These are phyloP conservation scores for Blastobotrys muscicola DNA, from an alignment of 805 yeast species.

Conservation along the genomic window DNA sequence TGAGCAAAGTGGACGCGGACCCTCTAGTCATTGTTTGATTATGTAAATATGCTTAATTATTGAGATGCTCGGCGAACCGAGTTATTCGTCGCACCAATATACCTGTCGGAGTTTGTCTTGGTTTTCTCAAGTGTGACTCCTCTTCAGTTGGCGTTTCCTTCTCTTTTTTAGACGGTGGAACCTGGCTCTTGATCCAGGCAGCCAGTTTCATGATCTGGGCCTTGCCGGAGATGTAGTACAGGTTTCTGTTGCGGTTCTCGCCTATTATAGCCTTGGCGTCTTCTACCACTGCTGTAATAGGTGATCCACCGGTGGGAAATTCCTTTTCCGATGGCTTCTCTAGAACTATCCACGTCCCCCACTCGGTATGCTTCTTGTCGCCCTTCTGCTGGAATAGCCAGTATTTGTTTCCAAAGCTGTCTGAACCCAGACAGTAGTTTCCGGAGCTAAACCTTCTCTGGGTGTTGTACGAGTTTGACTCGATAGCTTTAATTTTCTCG, in stretches of 20 bases:
- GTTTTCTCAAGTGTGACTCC: no score
- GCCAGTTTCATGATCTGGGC: constrained; percentile 18
- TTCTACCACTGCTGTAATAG: not conserved
- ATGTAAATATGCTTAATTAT: no score
- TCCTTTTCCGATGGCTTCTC: not conserved
- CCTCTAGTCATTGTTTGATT: constrained; percentile 38
- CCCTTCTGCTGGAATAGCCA: constrained; percentile 30
- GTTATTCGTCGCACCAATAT: no score
- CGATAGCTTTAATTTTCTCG: constrained; percentile 19
- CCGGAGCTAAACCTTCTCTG: constrained; percentile 24
- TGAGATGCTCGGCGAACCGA: no score
- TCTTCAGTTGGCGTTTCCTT: not conserved
- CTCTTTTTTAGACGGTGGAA: constrained; percentile 6
- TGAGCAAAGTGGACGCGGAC: constrained; percentile 54
- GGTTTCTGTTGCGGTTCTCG: constrained; percentile 2
- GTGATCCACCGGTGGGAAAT: not conserved
- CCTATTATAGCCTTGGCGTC: constrained; percentile 1
- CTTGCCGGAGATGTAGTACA: constrained; percentile 21
- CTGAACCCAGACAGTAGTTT: constrained; percentile 27
- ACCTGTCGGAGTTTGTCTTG: no score
- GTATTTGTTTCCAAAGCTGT: constrained; percentile 26
- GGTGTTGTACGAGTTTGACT: constrained; percentile 22
- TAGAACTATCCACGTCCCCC: constrained; percentile 28
- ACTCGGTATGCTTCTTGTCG: constrained; percentile 14
- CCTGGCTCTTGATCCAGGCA: constrained; percentile 21